Evolutionary conservation across 2,329 filamentous ascomycete species (phyloP), one percentile per base, ranked within the genome.

Genomic region (Diaporthe ampelina): DNA sequence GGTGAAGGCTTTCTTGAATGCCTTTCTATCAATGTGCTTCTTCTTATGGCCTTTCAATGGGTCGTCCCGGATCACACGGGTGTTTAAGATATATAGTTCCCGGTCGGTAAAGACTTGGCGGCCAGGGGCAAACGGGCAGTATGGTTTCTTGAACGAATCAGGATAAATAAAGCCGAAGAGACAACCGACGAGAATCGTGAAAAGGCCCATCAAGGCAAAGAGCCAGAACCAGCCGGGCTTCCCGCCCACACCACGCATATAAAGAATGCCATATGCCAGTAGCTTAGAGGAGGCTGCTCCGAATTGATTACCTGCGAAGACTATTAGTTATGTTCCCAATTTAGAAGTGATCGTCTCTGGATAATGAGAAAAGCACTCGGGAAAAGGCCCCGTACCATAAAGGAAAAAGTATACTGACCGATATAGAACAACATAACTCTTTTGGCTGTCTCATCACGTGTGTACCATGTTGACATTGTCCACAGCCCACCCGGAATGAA

Each of bases 401-500:
- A 45, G 9, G 8, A 21, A 29, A 63, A 21, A 13, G 15, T 15
- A n/a, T 21, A 9, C 58, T 29, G 24, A 45, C 58, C 85, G n/a
- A 87, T 81, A 65, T 86, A 87, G 77, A 84, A 87, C 70, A 80
- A 80, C 13, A 84, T 82, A 65, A 87, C 85, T 1, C 86, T 79
- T 77, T 85, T 86, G 59, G 84, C 85, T 0, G 83, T 86, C 74
- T 88, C 86, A 13, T 82, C 80, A 6, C 81, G 81, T 37, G 85
- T 88, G 73, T 88, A 88, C 85, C 85, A 88, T 4, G 83, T 81
- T 0, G 85, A 87, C 2, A 88, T 82, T 0, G 86, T 87, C 78
- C 84, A 88, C 1, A 88, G 79, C 6, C 85, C 85, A 1, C 84
- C 86, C 4, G 85, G 86, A 58, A 86, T 87, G 73, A 86, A 86